Evolutionary conservation across 1,284 basidiomycete genomes (phyloP).

Genomic region (Melampsora abietis-canadensis): DNA sequence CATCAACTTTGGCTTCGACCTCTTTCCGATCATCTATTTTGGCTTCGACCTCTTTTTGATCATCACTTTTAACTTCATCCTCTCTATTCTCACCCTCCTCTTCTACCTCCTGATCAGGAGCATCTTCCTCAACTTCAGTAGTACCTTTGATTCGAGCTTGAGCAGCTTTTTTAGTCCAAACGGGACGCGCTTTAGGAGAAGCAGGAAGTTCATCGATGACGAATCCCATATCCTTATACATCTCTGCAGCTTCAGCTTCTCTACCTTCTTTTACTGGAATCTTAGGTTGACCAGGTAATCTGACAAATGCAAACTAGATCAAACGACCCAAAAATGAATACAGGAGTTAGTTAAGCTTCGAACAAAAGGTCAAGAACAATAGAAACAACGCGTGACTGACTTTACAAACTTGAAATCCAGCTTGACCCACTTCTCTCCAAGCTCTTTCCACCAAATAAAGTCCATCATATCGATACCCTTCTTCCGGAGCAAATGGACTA

Average conservation of each 20-base stretch:
- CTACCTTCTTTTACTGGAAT: constrained; percentile 27
- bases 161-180: background rate
- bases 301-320: constrained; percentile 31
- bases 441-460: constrained; percentile 65
- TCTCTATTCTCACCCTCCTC: no score
- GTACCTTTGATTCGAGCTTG: no score
- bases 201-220: constrained; percentile 3
- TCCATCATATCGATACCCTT: constrained; percentile 75
- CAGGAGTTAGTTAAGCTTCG: no score
- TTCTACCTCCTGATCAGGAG: no score
- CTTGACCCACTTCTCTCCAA: constrained; percentile 60
- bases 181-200: background rate
- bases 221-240: constrained; percentile 27
- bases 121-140: no score
- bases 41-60: no score
- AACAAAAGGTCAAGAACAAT: background rate
- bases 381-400: background rate
- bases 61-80: no score
- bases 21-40: no score
- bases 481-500: constrained; percentile 54
- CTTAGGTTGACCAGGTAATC: constrained; percentile 31
- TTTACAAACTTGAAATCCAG: constrained; percentile 72
- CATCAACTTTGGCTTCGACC: no score
- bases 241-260: constrained; percentile 23
- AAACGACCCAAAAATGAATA: no score